A percentile compares a stretch with the other conserved stretches of the same genome.
These are phyloP conservation scores for Mycocalia duriaeana DNA, from an alignment of 1,284 basidiomycete species.

Conservation along the genomic window DNA sequence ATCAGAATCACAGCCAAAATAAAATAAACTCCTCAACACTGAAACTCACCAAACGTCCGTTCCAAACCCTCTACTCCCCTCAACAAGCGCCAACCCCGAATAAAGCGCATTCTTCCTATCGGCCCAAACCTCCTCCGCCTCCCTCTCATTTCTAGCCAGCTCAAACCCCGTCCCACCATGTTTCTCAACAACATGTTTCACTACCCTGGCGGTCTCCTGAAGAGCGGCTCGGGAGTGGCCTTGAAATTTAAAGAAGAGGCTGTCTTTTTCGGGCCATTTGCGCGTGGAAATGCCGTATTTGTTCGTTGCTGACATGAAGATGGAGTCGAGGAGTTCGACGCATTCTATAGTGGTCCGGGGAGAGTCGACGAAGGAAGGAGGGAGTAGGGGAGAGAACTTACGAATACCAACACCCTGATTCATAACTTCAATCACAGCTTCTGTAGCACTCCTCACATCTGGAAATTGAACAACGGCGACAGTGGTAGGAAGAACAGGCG, in stretches of 20 bases:
- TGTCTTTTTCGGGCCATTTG: conserved; percentile 67
- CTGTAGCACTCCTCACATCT: conserved; percentile 58
- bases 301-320: conserved; percentile 72
- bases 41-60: conserved; percentile 80
- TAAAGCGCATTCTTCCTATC: conserved; percentile 84
- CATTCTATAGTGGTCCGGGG: neutral
- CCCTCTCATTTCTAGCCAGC: conserved; percentile 61
- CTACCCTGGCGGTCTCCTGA: conserved; percentile 57
- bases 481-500: conserved; percentile 75
- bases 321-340: conserved; percentile 50
- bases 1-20: neutral
- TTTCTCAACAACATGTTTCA: conserved; percentile 47
- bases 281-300: conserved; percentile 50
- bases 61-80: conserved; percentile 64
- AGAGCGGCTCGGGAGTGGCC: conserved; percentile 60
- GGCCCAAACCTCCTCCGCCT: conserved; percentile 78
- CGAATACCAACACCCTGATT: conserved; percentile 71
- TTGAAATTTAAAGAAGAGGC: conserved; percentile 87
- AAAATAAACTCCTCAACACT: neutral
- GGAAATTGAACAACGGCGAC: conserved; percentile 71
- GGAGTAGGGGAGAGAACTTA: conserved; percentile 27
- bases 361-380: neutral
- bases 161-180: conserved; percentile 71
- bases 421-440: conserved; percentile 73
- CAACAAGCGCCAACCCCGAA: conserved; percentile 62